These are phyloP conservation scores for Macrotyloma uniflorum DNA, from an alignment of 306 rosid species.

Conservation along the genomic window DNA sequence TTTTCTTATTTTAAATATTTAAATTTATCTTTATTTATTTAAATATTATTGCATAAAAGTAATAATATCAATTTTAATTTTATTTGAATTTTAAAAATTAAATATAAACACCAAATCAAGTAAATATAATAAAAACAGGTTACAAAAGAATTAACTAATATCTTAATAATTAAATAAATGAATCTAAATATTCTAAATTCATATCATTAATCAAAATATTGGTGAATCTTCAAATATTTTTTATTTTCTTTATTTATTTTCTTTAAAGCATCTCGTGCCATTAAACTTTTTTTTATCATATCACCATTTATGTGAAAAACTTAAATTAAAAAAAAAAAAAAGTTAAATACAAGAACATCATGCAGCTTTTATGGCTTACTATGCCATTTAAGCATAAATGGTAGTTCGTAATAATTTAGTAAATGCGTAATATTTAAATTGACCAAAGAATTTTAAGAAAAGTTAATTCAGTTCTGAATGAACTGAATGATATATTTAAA, in stretches of 20 bases:
- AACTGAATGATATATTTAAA: neutral
- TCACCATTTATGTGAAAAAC: neutral
- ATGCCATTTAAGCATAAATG: neutral
- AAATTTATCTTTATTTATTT: too few species aligned
- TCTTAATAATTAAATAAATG: neutral
- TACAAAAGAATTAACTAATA: neutral
- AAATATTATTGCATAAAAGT: too few species aligned
- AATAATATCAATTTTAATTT: too few species aligned
- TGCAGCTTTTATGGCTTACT: too few species aligned
- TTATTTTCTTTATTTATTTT: neutral
- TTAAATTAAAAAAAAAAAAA: too few species aligned
- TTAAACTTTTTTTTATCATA: neutral
- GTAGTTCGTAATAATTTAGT: neutral
- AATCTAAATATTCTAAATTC: neutral
- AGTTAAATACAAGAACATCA: neutral
- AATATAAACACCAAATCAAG: too few species aligned
- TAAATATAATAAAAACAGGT: neutral
- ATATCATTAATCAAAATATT: neutral
- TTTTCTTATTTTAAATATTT: too few species aligned
- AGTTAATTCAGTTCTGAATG: neutral
- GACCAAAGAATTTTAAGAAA: neutral
- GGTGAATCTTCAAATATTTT: neutral
- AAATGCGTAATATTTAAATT: neutral
- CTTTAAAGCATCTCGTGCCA: neutral
- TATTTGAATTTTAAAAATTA: too few species aligned